Base-by-base conservation (phyloP, 495 filamentous ascomycete species). In the Penicillium malachiteum region DNA sequence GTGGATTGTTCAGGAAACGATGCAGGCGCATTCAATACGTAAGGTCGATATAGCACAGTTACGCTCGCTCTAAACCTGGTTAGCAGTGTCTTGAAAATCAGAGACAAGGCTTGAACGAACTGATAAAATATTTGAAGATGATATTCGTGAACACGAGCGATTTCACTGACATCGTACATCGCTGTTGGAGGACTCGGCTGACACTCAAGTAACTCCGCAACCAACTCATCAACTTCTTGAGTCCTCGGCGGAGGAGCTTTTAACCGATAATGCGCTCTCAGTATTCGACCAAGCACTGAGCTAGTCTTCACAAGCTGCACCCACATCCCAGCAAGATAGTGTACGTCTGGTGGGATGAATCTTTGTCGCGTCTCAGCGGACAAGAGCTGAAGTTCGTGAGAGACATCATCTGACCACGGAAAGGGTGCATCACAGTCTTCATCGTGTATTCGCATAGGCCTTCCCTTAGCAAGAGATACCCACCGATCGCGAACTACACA, bases 361-460 rank as follows among this genome's bases (percentile, higher is more conserved):
- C 13, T 37, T 13, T 39, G 16, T 14, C 37, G 48, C n/a, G 37
- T 18, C 18, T 50, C 48, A 5, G 18, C 16, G 9, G 48, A 40
- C 14, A 50, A 7, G 5, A 14, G 13, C 10, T 41, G 48, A 5
- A 50, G 13, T 31, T 50, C 48, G 9, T 39, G 17, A 17, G 40
- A 14, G 17, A 50, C 21, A 9, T 50, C 48, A 30, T 40, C 21
- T 7, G 37, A 4, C 10, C 13, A 16, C 3, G 48, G 48, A 10
- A 50, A 39, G 2, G n/a, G 16, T 8, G 35, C 48, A 32, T 50
- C 48, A 30, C 35, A 40, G 31, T 50, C 48, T 50, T 50, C 48
- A 50, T 50, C 48, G 16, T 50, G 48, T 16, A 50, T 50, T 16
- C 48, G 34, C 48, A 50, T 50, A 1, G 48, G 48, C 21, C 48